Conservation (phyloP, 805 yeast species). For the Candida morakotiae region DNA sequence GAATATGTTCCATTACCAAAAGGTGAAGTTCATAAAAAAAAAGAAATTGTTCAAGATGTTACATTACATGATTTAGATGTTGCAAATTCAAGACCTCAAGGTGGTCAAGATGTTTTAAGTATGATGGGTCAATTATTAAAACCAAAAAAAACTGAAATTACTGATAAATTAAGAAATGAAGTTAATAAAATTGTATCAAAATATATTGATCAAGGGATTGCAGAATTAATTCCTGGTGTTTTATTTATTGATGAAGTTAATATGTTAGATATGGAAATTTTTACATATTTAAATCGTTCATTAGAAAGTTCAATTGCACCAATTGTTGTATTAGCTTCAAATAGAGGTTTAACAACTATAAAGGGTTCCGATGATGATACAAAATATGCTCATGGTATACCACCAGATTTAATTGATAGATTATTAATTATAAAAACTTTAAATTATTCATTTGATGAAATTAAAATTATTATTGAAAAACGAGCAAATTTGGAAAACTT, state of each 20-base stretch:
- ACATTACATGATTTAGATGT: conserved; percentile 94
- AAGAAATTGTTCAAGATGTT: conserved; percentile 96
- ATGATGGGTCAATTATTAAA: conserved; percentile 97
- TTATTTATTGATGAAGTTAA: conserved; percentile 96
- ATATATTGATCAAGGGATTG: conserved; percentile 97
- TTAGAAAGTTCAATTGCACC: conserved; percentile 91
- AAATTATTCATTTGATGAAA: conserved; percentile 83
- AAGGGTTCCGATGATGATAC: conserved; percentile 82
- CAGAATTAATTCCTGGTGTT: conserved; percentile 97
- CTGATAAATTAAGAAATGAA: conserved; percentile 90
- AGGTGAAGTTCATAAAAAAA: conserved; percentile 97
- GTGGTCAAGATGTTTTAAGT: conserved; percentile 93
- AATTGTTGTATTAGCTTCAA: conserved; percentile 91
- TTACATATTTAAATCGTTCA: conserved; percentile 91
- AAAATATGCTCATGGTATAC: conserved; percentile 92
- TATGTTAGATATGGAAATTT: conserved; percentile 96
- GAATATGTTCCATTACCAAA: conserved; percentile 98
- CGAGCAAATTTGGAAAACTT: conserved; percentile 77
- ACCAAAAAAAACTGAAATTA: conserved; percentile 94
- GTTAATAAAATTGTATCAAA: conserved; percentile 94
- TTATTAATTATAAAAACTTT: conserved; percentile 86
- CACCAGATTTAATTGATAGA: conserved; percentile 91
- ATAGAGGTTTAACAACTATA: conserved; percentile 87
- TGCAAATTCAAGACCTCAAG: conserved; percentile 93
- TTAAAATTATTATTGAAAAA: conserved; percentile 74